A percentile compares a stretch with the other conserved stretches of the same genome.
Conservation (phyloP, 163 green algal genomes). For the Volvox carteri region DNA sequence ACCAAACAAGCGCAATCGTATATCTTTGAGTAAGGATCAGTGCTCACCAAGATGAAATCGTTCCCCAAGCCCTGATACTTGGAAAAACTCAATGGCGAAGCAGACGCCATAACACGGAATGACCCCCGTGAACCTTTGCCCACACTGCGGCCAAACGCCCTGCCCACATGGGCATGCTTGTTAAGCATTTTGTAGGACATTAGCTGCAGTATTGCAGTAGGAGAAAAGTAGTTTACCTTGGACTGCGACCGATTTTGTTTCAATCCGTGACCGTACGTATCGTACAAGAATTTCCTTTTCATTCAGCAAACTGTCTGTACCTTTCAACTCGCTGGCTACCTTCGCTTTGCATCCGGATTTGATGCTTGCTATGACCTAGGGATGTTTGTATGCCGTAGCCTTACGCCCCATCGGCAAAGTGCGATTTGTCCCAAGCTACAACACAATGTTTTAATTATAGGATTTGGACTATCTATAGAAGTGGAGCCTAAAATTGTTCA, state of each 20-base stretch:
- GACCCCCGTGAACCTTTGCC: not conserved
- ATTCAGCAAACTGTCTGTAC: no score
- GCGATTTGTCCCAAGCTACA: not conserved
- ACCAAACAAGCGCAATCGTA: not conserved
- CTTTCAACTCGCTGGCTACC: no score
- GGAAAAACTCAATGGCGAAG: slow-evolving; percentile 78
- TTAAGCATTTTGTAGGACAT: slow-evolving; percentile 7
- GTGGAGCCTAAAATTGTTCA: not conserved
- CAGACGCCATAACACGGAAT: slow-evolving; percentile 8
- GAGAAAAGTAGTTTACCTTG: not conserved
- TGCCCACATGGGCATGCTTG: not conserved
- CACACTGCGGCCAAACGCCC: not conserved
- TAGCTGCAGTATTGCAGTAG: no score
- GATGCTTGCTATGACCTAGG: no score
- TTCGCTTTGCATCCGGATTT: no score
- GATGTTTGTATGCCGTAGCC: no score
- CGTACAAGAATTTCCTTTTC: not conserved
- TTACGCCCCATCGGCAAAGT: no score
- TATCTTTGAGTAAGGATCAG: no score
- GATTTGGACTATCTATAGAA: not conserved
- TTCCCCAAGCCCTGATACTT: slow-evolving; percentile 99
- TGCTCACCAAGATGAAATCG: slow-evolving; percentile 97
- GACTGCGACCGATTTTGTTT: not conserved
- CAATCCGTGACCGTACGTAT: not conserved
- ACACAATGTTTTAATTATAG: not conserved